Percentiles rank a stretch among this genome's conserved stretches.
phyloP scores from a whole-genome alignment of 257 asterid genomes.

The Asclepias syriaca region DNA sequence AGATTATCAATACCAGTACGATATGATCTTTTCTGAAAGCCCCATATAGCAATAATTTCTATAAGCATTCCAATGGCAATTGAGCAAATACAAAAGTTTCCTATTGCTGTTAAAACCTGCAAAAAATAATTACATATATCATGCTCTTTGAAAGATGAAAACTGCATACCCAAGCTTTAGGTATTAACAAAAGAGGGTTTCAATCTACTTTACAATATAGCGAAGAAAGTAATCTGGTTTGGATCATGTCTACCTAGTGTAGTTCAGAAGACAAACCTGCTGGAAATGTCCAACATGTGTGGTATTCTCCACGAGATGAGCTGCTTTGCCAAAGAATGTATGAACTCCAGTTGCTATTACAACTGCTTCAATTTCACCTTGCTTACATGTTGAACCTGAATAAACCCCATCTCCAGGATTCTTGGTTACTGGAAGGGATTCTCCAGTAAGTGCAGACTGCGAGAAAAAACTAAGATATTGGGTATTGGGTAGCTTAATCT shows the following conservation, averaged over 20 bases:
- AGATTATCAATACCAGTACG: conserved; percentile 38
- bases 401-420: conserved; percentile 34
- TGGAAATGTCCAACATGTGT: conserved; percentile 43
- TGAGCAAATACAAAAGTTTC: conserved; percentile 45
- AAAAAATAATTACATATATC: neutral
- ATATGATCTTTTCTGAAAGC: conserved; percentile 27
- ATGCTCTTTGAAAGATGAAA: neutral
- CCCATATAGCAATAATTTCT: conserved; percentile 31
- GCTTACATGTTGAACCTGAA: conserved; percentile 45
- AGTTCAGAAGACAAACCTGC: conserved; percentile 19
- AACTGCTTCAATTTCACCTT: conserved; percentile 42
- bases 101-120: conserved; percentile 41
- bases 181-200: neutral
- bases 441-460: conserved; percentile 43
- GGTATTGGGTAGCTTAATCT: neutral
- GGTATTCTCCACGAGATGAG: conserved; percentile 45
- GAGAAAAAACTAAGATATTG: neutral
- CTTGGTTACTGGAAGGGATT: conserved; percentile 37
- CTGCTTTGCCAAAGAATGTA: conserved; percentile 43
- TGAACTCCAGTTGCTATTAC: conserved; percentile 41
- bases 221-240: neutral
- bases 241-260: neutral
- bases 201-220: neutral
- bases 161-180: neutral
- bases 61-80: conserved; percentile 37